phyloP scores from a whole-genome alignment of 176 grass and related monocot species.

The Oryza meridionalis region DNA sequence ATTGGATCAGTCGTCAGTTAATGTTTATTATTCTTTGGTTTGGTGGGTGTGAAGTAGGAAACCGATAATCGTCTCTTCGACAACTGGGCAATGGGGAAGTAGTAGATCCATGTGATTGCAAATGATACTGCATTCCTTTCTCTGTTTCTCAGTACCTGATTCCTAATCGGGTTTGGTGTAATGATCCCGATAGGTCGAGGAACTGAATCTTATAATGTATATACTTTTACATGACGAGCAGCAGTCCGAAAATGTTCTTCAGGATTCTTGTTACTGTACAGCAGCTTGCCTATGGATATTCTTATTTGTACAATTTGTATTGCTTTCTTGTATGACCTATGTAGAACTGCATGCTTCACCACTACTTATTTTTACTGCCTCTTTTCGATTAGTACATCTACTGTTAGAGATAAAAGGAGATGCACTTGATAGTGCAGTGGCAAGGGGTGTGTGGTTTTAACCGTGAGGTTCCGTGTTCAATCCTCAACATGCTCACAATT shows the following conservation, averaged over 20 bases:
- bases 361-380: not conserved
- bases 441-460: no score
- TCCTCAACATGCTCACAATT: no score
- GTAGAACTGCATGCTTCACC: not conserved
- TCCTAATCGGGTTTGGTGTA: not conserved
- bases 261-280: no score
- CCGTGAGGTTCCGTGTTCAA: no score
- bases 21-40: not conserved
- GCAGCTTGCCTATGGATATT: not conserved
- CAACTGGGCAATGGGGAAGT: not conserved
- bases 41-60: not conserved
- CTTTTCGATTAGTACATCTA: not conserved
- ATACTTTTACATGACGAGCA: not conserved
- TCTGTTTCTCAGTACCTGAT: not conserved
- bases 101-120: not conserved
- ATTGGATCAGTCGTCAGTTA: not conserved
- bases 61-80: not conserved
- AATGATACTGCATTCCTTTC: not conserved
- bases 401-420: not conserved
- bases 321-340: not conserved
- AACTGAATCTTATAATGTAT: not conserved
- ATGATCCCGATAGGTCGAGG: not conserved
- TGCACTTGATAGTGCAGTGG: no score
- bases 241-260: not conserved
- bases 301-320: not conserved